Conservation (phyloP, 768 basidiomycete genomes). For the Cyclocybe cylindracea region DNA sequence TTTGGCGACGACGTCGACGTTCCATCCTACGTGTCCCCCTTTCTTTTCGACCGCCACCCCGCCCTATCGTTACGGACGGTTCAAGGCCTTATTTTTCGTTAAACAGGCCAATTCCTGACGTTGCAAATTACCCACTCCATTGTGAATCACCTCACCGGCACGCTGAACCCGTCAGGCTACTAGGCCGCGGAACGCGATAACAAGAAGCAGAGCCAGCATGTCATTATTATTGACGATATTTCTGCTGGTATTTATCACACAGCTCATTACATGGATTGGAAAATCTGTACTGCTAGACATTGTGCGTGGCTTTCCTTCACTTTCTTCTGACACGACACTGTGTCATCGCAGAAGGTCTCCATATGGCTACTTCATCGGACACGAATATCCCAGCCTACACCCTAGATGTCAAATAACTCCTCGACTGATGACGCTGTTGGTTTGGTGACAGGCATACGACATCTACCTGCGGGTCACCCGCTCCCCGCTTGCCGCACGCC, state of each 20-base stretch:
- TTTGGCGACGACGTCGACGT: too few species aligned
- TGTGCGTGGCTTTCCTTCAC: conserved; percentile 47
- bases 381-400: not conserved
- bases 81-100: too few species aligned
- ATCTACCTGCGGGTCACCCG: conserved; percentile 70
- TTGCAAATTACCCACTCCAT: too few species aligned
- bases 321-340: not conserved
- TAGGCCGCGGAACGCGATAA: not conserved
- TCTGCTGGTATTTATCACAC: conserved; percentile 75
- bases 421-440: not conserved
- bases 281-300: conserved; percentile 79
- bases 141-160: too few species aligned
- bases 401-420: not conserved
- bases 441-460: conserved; percentile 60
- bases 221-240: conserved; percentile 84
- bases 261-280: conserved; percentile 88
- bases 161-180: too few species aligned
- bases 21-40: too few species aligned
- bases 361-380: not conserved
- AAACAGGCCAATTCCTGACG: too few species aligned
- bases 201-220: conserved; percentile 43
- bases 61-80: too few species aligned
- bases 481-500: conserved; percentile 51
- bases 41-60: too few species aligned
- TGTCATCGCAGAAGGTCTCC: not conserved